Percentiles rank a stretch among this genome's conserved stretches.
phyloP scores from a whole-genome alignment of 768 basidiomycete species.

The Phylloporus rhodoxanthus region DNA sequence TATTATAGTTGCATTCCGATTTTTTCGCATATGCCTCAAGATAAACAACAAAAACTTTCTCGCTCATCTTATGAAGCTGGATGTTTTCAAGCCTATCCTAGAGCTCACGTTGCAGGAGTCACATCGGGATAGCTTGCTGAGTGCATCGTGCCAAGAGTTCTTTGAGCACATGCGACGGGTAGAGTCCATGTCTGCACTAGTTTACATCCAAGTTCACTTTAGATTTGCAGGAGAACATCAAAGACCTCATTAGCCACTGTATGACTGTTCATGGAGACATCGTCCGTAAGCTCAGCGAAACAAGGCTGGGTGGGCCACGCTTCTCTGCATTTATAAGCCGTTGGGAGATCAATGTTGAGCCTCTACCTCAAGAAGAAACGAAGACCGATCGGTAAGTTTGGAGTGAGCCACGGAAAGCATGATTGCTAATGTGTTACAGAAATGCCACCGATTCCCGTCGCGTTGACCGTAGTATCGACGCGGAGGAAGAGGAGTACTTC shows the following conservation, averaged over 20 bases:
- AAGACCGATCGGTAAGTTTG: conserved; percentile 46
- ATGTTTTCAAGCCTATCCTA: conserved; percentile 76
- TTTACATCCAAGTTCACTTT: conserved; percentile 4
- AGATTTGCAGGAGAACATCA: conserved; percentile 70
- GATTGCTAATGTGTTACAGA: conserved; percentile 27
- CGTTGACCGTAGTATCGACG: conserved; percentile 49
- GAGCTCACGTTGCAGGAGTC: conserved; percentile 81
- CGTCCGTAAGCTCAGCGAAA: conserved; percentile 58
- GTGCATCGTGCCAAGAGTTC: conserved; percentile 92
- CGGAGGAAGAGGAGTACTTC: conserved; percentile 92
- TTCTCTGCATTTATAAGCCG: conserved; percentile 70
- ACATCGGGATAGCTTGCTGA: conserved; percentile 83
- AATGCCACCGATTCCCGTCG: conserved; percentile 35
- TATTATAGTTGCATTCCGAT: conserved; percentile 77
- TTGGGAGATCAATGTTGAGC: conserved; percentile 92
- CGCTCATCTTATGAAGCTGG: conserved; percentile 74
- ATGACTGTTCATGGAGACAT: conserved; percentile 70
- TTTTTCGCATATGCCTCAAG: conserved; percentile 80
- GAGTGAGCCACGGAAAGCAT: conserved; percentile 7
- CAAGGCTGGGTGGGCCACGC: conserved; percentile 55
- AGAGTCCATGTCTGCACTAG: conserved; percentile 19
- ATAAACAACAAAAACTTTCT: conserved; percentile 74
- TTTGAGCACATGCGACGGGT: conserved; percentile 90
- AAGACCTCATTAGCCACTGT: conserved; percentile 75
- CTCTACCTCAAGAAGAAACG: conserved; percentile 48